Percentiles rank a stretch among this genome's conserved stretches.
Evolutionary conservation across 805 yeast genomes (phyloP).

Genomic region (Metschnikowia reukaufii): DNA sequence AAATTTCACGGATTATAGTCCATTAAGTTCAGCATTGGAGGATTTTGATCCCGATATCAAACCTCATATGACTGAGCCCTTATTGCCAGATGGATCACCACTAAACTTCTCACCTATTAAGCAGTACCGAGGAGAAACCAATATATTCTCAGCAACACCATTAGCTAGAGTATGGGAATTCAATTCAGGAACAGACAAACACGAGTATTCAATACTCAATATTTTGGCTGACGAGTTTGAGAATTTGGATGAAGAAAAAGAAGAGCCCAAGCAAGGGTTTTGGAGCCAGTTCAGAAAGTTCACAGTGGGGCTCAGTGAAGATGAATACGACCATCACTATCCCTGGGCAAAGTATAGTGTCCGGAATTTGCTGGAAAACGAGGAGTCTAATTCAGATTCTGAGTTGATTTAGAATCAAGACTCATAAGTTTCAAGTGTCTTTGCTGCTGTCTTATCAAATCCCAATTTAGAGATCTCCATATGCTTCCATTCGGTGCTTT

Average conservation of each 20-base stretch:
- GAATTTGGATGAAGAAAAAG: conserved; percentile 7
- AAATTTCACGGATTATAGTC: conserved; percentile 1
- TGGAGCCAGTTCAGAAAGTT: conserved; percentile 14
- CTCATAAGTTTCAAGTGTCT: conserved; percentile 1
- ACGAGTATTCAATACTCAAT: conserved; percentile 18
- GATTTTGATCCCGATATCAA: conserved; percentile 13
- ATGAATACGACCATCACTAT: conserved; percentile 17
- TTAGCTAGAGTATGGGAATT: conserved; percentile 18
- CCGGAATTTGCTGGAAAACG: conserved; percentile 4
- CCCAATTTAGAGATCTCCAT: conserved; percentile 12
- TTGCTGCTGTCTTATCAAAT: conserved; percentile 4
- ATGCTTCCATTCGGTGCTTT: conserved; percentile 16
- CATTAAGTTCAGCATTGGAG: conserved; percentile 12
- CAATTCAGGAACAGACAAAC: conserved; percentile 8
- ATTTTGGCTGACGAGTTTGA: conserved; percentile 20
- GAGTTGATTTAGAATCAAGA: background rate
- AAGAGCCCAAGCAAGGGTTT: background rate
- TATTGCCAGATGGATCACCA: conserved; percentile 15
- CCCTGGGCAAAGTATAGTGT: conserved; percentile 21
- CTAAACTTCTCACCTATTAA: conserved; percentile 16
- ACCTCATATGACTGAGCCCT: conserved; percentile 21
- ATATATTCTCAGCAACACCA: conserved; percentile 16
- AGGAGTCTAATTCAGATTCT: conserved; percentile 1
- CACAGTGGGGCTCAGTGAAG: conserved; percentile 15
- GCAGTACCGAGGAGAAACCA: conserved; percentile 12